Percentiles rank a stretch among this genome's conserved stretches.
Evolutionary conservation across 202 grass and related monocot species (phyloP).

Genomic region (Cymbopogon flexuosus): DNA sequence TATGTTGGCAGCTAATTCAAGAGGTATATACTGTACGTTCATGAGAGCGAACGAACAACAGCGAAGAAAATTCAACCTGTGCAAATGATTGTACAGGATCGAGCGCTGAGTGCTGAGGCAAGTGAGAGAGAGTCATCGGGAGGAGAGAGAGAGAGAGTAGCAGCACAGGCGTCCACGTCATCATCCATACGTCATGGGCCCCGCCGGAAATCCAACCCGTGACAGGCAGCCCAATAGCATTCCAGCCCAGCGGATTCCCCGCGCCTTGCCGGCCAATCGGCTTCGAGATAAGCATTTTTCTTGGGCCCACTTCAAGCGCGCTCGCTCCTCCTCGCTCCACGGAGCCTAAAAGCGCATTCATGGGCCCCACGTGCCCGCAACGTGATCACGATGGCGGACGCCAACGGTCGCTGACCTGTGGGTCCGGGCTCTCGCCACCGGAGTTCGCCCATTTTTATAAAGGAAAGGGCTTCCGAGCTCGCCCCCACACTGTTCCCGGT

Average conservation of each 20-base stretch:
- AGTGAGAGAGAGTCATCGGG: neutral
- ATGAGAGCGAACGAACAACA: neutral
- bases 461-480: conserved; percentile 13
- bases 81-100: neutral
- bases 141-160: too few species aligned
- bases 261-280: conserved; percentile 44
- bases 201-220: conserved; percentile 54
- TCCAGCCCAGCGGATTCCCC: conserved; percentile 46
- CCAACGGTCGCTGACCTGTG: neutral
- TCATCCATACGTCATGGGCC: conserved; percentile 22
- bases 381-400: neutral
- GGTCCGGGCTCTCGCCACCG: neutral
- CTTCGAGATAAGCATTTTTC: conserved; percentile 50
- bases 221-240: conserved; percentile 66
- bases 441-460: conserved; percentile 31
- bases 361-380: neutral
- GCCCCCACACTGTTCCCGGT: conserved; percentile 33
- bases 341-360: conserved; percentile 38
- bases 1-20: neutral
- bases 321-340: conserved; percentile 13
- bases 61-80: neutral
- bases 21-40: neutral
- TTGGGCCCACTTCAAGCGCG: conserved; percentile 1
- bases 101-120: neutral
- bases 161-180: neutral